phyloP scores from a whole-genome alignment of 2,329 filamentous ascomycete genomes.

The Neonectria punicea region DNA sequence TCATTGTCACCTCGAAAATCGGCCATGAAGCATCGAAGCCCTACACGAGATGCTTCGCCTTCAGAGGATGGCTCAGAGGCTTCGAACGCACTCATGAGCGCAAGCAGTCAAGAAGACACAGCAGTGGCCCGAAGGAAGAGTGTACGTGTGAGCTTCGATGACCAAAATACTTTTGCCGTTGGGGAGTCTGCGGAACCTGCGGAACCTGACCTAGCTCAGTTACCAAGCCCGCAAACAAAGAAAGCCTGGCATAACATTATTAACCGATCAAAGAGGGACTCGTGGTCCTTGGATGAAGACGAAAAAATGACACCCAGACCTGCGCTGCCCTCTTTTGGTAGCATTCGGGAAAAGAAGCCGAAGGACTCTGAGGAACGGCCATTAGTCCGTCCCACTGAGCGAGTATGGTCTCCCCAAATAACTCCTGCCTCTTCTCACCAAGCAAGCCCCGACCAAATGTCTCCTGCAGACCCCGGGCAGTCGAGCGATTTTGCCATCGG shows the following conservation, averaged over 20 bases:
- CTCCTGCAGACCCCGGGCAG: conserved; percentile 50
- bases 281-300: conserved; percentile 64
- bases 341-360: conserved; percentile 71
- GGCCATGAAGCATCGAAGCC: conserved; percentile 72
- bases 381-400: conserved; percentile 64
- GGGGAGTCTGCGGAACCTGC: conserved; percentile 56
- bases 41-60: conserved; percentile 63
- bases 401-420: conserved; percentile 41
- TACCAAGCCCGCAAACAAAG: conserved; percentile 50
- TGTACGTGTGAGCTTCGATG: conserved; percentile 82
- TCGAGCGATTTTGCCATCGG: conserved; percentile 72
- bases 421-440: conserved; percentile 14
- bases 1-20: conserved; percentile 83
- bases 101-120: conserved; percentile 50
- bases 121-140: conserved; percentile 67
- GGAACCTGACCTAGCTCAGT: conserved; percentile 52
- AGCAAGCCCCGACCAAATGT: conserved; percentile 43
- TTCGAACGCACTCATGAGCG: conserved; percentile 46
- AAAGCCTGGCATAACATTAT: conserved; percentile 65
- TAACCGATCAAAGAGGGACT: conserved; percentile 59
- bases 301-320: conserved; percentile 80
- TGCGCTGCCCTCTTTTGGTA: conserved; percentile 79
- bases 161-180: conserved; percentile 66
- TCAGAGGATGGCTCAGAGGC: conserved; percentile 60
- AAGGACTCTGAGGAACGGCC: conserved; percentile 66